Percentiles rank a stretch among this genome's conserved stretches.
Conservation (phyloP, 345 rosid species). For the Citrus glauca region DNA sequence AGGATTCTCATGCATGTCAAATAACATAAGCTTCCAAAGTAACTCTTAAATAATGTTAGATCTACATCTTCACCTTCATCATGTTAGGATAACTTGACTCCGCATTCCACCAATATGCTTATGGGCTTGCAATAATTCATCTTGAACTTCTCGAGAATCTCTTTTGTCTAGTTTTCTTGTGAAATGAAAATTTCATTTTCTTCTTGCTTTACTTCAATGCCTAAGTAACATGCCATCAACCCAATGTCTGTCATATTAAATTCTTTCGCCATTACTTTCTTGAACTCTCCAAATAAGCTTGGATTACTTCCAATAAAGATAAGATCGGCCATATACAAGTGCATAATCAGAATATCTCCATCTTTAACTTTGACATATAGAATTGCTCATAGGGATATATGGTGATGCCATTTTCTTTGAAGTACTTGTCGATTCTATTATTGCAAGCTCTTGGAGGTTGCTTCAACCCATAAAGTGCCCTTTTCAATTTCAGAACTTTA, state of each 20-base stretch:
- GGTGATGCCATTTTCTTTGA: no score
- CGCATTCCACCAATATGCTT: background rate
- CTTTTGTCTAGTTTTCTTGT: background rate
- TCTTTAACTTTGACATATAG: no score
- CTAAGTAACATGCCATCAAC: no score
- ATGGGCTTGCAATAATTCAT: background rate
- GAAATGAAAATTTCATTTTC: background rate
- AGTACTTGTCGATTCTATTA: no score
- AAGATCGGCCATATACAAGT: background rate
- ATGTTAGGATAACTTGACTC: background rate
- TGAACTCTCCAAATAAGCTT: background rate
- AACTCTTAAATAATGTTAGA: no score
- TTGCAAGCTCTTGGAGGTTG: no score
- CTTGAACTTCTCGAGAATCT: slow-evolving; percentile 6
- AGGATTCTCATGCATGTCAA: no score
- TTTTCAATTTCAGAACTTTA: background rate
- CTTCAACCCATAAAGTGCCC: no score
- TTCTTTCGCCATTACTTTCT: no score
- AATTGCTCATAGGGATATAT: no score
- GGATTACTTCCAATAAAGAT: background rate
- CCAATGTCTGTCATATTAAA: no score
- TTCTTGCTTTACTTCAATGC: background rate
- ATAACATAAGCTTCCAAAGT: no score
- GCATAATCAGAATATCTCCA: background rate
- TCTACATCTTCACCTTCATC: background rate